A percentile compares a stretch with the other conserved stretches of the same genome.
Evolutionary conservation across 1,284 basidiomycete species (phyloP).

Genomic region (Irpex sp.): DNA sequence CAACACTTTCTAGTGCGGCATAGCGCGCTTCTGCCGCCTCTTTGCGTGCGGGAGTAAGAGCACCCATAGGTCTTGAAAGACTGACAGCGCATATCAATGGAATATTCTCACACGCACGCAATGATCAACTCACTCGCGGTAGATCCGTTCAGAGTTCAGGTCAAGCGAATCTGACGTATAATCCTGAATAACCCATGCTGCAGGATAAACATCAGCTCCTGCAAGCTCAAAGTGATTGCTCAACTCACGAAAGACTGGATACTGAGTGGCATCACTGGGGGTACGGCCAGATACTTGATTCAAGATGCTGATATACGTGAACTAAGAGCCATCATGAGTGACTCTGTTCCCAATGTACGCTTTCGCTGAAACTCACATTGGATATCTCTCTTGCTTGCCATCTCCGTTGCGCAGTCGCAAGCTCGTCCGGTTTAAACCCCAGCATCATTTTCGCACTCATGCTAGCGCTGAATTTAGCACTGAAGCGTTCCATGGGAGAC

Average conservation of each 20-base stretch:
- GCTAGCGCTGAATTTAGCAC: constrained; percentile 37
- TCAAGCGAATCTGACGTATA: constrained; percentile 79
- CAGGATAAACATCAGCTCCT: not conserved
- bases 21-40: constrained; percentile 79
- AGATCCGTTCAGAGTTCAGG: constrained; percentile 61
- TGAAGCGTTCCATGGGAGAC: constrained; percentile 51
- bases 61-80: constrained; percentile 89
- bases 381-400: constrained; percentile 90
- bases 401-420: constrained; percentile 66
- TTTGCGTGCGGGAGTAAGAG: constrained; percentile 69
- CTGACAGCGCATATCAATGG: constrained; percentile 30
- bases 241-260: constrained; percentile 85
- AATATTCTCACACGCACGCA: not conserved
- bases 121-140: constrained; percentile 62
- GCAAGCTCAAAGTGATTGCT: not conserved
- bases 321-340: constrained; percentile 40
- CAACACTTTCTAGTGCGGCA: constrained; percentile 74
- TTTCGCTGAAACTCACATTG: constrained; percentile 54
- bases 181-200: constrained; percentile 87
- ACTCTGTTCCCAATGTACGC: not conserved
- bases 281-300: constrained; percentile 92
- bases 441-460: constrained; percentile 35
- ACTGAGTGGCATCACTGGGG: constrained; percentile 92
- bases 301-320: constrained; percentile 81
- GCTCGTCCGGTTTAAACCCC: constrained; percentile 48